Percentiles rank a stretch among this genome's conserved stretches.
Conservation (phyloP, 2,329 filamentous ascomycete species). For the Xylaria multiplex region DNA sequence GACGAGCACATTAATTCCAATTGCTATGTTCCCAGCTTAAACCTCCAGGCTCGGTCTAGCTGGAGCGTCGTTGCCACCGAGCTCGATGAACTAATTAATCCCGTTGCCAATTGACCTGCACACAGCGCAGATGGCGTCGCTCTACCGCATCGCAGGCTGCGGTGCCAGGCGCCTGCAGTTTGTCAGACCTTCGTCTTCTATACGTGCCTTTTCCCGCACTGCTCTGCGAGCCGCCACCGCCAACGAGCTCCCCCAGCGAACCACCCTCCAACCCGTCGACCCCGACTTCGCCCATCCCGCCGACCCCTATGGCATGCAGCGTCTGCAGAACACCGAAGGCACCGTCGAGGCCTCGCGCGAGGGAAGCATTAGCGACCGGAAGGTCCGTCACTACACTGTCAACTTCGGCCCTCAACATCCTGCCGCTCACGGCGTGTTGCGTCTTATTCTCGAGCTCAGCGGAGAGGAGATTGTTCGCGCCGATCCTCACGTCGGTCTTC, state of each 20-base stretch:
- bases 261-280: constrained; percentile 72
- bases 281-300: constrained; percentile 66
- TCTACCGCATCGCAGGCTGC: constrained; percentile 78
- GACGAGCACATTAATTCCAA: constrained; percentile 45
- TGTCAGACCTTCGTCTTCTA: constrained; percentile 36
- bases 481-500: constrained; percentile 94
- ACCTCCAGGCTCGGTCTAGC: constrained; percentile 9
- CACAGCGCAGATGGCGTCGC: constrained; percentile 69
- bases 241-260: constrained; percentile 68
- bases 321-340: constrained; percentile 55
- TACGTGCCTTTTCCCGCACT: constrained; percentile 72
- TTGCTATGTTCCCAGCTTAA: constrained; percentile 6
- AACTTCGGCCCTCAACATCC: constrained; percentile 99
- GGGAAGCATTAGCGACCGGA: constrained; percentile 69
- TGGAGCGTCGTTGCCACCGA: constrained; percentile 32
- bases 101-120: constrained; percentile 46
- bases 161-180: constrained; percentile 71
- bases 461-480: constrained; percentile 97
- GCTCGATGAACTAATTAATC: constrained; percentile 34
- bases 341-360: constrained; percentile 59
- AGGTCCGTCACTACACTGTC: constrained; percentile 98
- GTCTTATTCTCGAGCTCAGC: constrained; percentile 95
- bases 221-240: constrained; percentile 64
- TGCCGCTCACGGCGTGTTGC: constrained; percentile 96
- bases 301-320: constrained; percentile 60